Evolutionary conservation across 1,284 basidiomycete species (phyloP), one percentile per base, ranked within the genome.

Genomic region (Phaffia rhodozyma): DNA sequence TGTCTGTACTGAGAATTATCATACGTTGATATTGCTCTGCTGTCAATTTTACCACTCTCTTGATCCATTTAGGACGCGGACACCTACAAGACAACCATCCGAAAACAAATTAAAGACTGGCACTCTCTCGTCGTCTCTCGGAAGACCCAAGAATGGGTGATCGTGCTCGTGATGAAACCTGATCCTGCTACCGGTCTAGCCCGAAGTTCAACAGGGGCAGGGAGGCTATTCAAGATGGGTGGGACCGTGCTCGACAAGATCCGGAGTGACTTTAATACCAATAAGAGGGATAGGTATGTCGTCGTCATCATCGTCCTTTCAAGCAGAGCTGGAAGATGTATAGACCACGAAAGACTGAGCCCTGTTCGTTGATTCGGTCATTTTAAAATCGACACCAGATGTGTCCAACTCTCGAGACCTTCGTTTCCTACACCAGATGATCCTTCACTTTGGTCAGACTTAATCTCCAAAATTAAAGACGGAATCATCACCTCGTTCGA

Each of bases 101-200:
- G 85, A 71, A 87, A 85, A 67, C 89, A 93, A 72, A 86, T 97
- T 68, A 88, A 89, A 70, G 89, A 94, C 67, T 97, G 93, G 93
- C 84, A 91, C 62, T 79, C 80, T 3, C 75, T 80, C 1, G 78
- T 91, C 30, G 77, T 80, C 32, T 77, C 83, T n/a, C 79, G 84
- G 66, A 88, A 84, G 75, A 84, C 85, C 70, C 88, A 91, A 71
- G 90, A 94, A 75, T 94, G 91, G 84, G 78, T 92, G 57, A 87
- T 96, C 63, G 79, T 96, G 1, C 86, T 92, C 68, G 83, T 96
- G 59, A 83, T 90, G 55, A 71, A 71, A 7, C 69, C 73, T 1
- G 62, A 68, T 27, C 68, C 57, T 16, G 58, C 66, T 4, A 68
- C 66, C 34, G 66, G 67, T 9, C 68, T 21, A 43, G 27, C 71